Conservation (phyloP, 2,329 filamentous ascomycete genomes). For the Nothophoma quercina region DNA sequence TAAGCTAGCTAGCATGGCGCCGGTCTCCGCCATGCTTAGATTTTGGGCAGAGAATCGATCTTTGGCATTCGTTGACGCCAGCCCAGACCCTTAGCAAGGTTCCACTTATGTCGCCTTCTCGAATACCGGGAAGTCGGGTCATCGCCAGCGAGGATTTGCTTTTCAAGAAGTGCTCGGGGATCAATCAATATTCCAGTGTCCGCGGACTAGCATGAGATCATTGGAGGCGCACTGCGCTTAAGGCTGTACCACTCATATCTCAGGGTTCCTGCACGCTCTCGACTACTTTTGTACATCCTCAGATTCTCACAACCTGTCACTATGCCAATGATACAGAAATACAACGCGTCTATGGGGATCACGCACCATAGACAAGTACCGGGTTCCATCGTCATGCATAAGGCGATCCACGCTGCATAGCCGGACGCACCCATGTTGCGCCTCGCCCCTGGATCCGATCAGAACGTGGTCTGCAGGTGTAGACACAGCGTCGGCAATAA, state of each 20-base stretch:
- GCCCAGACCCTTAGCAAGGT: conserved; percentile 5
- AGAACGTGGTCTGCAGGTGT: background rate
- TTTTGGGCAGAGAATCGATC: conserved; percentile 1
- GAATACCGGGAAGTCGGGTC: background rate
- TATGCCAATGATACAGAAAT: background rate
- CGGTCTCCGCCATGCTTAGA: background rate
- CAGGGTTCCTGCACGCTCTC: background rate
- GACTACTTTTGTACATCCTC: background rate
- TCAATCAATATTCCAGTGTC: background rate
- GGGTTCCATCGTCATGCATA: background rate
- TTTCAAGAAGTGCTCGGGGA: conserved; percentile 4
- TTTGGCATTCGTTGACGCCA: conserved; percentile 5
- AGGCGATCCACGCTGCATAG: conserved; percentile 5
- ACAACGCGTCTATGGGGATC: background rate
- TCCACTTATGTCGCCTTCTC: conserved; percentile 4
- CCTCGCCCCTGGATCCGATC: conserved; percentile 3
- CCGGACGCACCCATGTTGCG: conserved; percentile 6
- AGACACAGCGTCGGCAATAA: background rate
- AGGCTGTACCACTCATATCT: conserved; percentile 3
- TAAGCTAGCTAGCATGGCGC: conserved; percentile 7
- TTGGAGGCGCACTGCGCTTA: background rate
- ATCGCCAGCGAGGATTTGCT: conserved; percentile 5
- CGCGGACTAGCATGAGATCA: background rate
- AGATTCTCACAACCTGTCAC: background rate
- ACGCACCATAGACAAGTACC: background rate